Evolutionary conservation across 2,329 filamentous ascomycete species (phyloP), one percentile per base, ranked within the genome.

Genomic region (Epichloe typhina): DNA sequence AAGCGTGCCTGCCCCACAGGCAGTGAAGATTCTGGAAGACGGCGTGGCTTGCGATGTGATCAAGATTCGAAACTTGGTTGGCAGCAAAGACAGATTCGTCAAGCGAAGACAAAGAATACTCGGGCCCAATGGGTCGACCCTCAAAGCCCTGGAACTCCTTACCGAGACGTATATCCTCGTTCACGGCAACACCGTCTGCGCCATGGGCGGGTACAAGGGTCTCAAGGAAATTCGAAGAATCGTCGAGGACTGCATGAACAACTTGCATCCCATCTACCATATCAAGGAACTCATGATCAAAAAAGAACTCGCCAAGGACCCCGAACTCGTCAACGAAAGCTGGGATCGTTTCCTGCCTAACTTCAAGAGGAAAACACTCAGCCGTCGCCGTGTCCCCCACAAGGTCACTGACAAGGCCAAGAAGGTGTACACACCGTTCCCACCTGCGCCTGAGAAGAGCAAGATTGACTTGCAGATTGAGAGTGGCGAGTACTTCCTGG

Each of bases 381-480:
- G 81, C 72, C 90, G 89, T 72, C 79, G 93, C 58, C 80, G 81
- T 58, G 81, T 83, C 59, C 94, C 93, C 0, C 80, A 80, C 74
- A 88, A 87, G 62, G 83, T 98, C 64, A 88, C 80, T 50, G 90
- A 98, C 74, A 98, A 98, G 78, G 69, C 74, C 64, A 95, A 91
- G 79, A 97, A 95, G 78, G 70, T 76, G 12, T 98, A 96, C 75
- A 98, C 94, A 57, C 91, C 93, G 9, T 98, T 98, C 82, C 93
- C 93, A 46, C 93, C 93, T 6, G 80, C 89, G 42, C 89, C 90
- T 57, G 91, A 98, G 76, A 95, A 95, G 86, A 96, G 90, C 80
- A 98, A 97, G 80, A 80, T 98, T 60, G 93, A 98, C 69, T 72
- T 89, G 69, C 91, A 98, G 77, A 95, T 98, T 72, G 93, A 98